These are phyloP conservation scores for Thuidium tamariscinum DNA, from an alignment of 225 moss, liverwort and hornwort genomes.

Conservation along the genomic window DNA sequence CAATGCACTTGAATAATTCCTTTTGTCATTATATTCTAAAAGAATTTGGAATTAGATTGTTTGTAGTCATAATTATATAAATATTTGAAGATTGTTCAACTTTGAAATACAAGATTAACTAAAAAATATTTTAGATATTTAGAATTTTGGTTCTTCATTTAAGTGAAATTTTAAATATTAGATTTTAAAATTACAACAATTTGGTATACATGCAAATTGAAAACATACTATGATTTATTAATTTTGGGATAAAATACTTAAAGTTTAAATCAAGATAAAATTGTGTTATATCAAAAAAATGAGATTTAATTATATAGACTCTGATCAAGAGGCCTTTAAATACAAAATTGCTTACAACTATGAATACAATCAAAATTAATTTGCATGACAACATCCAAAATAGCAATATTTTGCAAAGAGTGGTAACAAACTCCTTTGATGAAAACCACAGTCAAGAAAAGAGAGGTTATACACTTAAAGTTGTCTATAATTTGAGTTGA, in stretches of 20 bases:
- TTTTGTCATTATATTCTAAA: not conserved
- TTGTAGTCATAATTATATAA: not conserved
- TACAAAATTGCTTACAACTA: not conserved
- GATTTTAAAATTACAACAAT: not conserved
- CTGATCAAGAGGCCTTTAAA: not conserved
- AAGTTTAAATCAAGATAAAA: not conserved
- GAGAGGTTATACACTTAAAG: not conserved
- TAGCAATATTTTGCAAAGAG: not conserved
- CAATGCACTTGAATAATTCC: rapidly evolving
- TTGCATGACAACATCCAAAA: not conserved
- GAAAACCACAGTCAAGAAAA: not conserved
- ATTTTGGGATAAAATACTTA: not conserved
- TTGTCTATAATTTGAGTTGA: too few species aligned
- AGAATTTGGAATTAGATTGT: not conserved
- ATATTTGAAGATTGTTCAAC: not conserved
- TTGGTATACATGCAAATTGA: not conserved
- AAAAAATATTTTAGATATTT: not conserved
- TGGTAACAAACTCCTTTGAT: not conserved
- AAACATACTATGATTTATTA: not conserved
- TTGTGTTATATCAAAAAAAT: too few species aligned
- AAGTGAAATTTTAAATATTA: too few species aligned
- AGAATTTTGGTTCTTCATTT: not conserved
- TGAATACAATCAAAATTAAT: not conserved
- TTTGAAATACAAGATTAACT: too few species aligned
- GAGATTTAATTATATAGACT: not conserved